Percentiles rank a stretch among this genome's conserved stretches.
These are phyloP conservation scores for Sicyos baderoa DNA, from an alignment of 306 rosid genomes.

Conservation along the genomic window DNA sequence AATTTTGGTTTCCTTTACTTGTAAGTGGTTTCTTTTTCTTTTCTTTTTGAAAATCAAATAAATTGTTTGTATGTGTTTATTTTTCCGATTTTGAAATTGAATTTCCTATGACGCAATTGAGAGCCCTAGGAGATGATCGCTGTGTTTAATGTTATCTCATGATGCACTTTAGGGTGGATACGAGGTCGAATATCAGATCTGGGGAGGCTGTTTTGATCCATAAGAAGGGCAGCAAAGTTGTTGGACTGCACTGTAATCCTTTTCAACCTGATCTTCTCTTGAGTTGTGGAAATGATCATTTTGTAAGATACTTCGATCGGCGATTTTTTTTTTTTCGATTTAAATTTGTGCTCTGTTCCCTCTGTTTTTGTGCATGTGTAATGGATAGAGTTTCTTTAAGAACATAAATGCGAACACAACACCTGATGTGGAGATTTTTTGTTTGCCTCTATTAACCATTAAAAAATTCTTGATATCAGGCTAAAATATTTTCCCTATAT, in stretches of 20 bases:
- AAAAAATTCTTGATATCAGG: background rate
- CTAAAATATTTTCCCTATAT: background rate
- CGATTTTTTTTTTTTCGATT: background rate
- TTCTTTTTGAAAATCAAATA: background rate
- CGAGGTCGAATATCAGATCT: conserved; percentile 50
- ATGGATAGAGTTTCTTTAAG: background rate
- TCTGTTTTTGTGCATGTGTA: background rate
- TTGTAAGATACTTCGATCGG: conserved; percentile 39
- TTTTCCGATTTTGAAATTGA: background rate
- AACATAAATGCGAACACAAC: background rate
- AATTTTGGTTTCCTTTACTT: conserved; percentile 67
- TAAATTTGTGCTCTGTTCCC: background rate
- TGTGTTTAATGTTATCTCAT: background rate
- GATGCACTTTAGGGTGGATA: conserved; percentile 53
- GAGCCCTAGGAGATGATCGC: background rate
- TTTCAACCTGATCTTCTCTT: conserved; percentile 79
- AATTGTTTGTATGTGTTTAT: too few relatives aligned
- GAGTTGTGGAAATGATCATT: conserved; percentile 93
- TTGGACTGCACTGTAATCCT: conserved; percentile 92
- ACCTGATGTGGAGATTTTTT: background rate
- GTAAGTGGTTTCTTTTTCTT: conserved; percentile 34
- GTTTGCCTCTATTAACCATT: background rate
- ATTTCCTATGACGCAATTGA: background rate
- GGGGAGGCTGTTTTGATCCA: conserved; percentile 75
- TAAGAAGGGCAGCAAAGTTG: conserved; percentile 76